Conservation (phyloP, 2,329 filamentous ascomycete species). For the Spiromastix sp. region DNA sequence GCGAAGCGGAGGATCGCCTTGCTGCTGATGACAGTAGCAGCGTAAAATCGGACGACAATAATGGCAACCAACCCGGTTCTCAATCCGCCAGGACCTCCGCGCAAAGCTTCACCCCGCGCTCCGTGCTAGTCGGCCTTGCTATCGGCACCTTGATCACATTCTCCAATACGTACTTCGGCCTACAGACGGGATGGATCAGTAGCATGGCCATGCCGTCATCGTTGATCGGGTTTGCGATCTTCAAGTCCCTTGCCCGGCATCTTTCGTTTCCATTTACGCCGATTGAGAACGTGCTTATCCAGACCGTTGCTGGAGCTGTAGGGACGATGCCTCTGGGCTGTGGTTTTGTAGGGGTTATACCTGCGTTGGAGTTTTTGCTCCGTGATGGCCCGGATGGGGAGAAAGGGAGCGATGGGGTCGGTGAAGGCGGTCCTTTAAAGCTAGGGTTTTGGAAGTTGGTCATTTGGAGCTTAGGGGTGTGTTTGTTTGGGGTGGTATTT, state of each 20-base stretch:
- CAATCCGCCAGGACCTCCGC: slow-evolving; percentile 18
- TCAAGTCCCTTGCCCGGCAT: slow-evolving; percentile 64
- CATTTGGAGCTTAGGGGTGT: slow-evolving; percentile 84
- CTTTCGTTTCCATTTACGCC: slow-evolving; percentile 77
- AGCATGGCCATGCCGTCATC: slow-evolving; percentile 97
- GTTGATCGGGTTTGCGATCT: slow-evolving; percentile 87
- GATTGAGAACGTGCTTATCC: slow-evolving; percentile 91
- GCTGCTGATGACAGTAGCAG: not conserved
- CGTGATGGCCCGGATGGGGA: slow-evolving; percentile 68
- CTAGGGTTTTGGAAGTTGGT: slow-evolving; percentile 68
- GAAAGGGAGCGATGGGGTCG: slow-evolving; percentile 56
- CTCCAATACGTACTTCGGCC: slow-evolving; percentile 97
- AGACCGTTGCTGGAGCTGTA: slow-evolving; percentile 90
- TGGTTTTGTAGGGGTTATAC: slow-evolving; percentile 90
- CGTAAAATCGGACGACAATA: not conserved
- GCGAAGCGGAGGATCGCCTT: not conserved
- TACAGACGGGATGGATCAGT: slow-evolving; percentile 75
- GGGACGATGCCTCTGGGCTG: slow-evolving; percentile 95
- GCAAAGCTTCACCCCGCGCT: slow-evolving; percentile 72
- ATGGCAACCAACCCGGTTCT: too few species aligned
- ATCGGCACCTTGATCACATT: slow-evolving; percentile 91
- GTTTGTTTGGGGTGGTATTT: slow-evolving; percentile 95
- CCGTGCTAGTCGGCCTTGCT: slow-evolving; percentile 64
- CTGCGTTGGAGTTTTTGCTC: slow-evolving; percentile 80
- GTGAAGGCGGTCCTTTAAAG: slow-evolving; percentile 68